Conservation (phyloP, 306 rosid genomes). For the Comarum palustre region DNA sequence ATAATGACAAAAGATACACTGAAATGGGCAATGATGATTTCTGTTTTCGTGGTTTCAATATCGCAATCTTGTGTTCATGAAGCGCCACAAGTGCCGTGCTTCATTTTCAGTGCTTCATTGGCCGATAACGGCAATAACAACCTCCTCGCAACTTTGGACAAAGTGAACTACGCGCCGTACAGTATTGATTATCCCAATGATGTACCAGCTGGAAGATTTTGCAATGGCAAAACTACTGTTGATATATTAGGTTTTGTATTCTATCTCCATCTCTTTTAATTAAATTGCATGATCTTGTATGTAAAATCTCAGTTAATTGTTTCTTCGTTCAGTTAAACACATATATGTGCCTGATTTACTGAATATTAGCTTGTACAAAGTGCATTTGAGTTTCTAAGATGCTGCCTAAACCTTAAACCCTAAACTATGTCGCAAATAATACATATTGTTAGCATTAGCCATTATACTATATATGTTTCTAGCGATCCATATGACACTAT, state of each 20-base stretch:
- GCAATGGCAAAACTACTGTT: constrained; percentile 36
- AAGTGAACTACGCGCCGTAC: constrained; percentile 45
- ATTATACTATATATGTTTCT: too few species aligned
- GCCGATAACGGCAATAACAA: constrained; percentile 63
- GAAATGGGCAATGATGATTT: constrained; percentile 13
- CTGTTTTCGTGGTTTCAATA: not conserved
- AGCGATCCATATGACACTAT: too few species aligned
- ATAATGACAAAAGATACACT: not conserved
- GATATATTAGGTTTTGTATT: constrained; percentile 22
- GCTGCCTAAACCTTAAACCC: too few species aligned
- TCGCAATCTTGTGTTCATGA: constrained; percentile 12
- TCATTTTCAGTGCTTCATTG: constrained; percentile 57
- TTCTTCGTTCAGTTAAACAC: not conserved
- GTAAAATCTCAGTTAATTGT: not conserved
- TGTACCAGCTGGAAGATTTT: constrained; percentile 52
- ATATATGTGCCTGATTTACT: not conserved
- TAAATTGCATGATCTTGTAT: not conserved
- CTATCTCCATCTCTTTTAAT: not conserved
- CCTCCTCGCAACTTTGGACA: constrained; percentile 18
- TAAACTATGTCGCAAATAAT: too few species aligned
- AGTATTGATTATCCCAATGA: constrained; percentile 46
- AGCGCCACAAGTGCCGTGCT: constrained; percentile 30
- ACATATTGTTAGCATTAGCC: too few species aligned
- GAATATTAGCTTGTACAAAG: not conserved
- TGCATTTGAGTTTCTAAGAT: not conserved